Evolutionary conservation across 331 rosid genomes (phyloP), one percentile per base, ranked within the genome.

Genomic region (Quercus phellos): DNA sequence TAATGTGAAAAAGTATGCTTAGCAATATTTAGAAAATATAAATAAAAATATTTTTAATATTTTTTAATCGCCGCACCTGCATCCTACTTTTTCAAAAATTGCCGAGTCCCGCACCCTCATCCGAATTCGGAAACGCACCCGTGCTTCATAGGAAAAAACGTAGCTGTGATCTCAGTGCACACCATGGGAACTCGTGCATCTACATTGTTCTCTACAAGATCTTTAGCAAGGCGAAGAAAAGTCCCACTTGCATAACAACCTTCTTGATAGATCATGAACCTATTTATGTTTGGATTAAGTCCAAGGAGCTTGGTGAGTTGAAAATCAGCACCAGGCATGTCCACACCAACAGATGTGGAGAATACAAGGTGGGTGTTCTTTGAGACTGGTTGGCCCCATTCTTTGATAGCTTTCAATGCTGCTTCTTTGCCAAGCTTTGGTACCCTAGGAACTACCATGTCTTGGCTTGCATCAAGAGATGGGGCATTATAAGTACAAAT

Each of bases 241-340:
- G 89, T 82, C 21, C 84, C 89, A 2, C 94, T 87, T 2, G 87
- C 90, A 7, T 14, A 83, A 71, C 85, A 90, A 24, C 89, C 92
- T 12, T 81, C 86, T 7, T 70, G 82, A 42, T 88, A 88, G 51
- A 90, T 24, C 94, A 84, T 83, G 79, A 76, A 74, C 11, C 85
- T 64, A 43, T 86, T 88, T 51, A 74, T 78, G 11, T 88, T 74
- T 17, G 88, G 88, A 1, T 77, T 77, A 2, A 88, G 90, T n/a
- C 89, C 88, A 21, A 86, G 85, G 73, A 83, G 92, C 72, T 74
- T 88, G 13, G 78, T 0, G 2, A 86, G 84, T 21, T 83, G 85
- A 51, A 83, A 87, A 50, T 90, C 90, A 0, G 88, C 89, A 9
- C 89, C 89, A 0, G 87, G 89, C 88, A 88, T 85, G 77, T 86